A percentile compares a stretch with the other conserved stretches of the same genome.
phyloP scores from a whole-genome alignment of 805 yeast genomes.

The Candida ovalis region DNA sequence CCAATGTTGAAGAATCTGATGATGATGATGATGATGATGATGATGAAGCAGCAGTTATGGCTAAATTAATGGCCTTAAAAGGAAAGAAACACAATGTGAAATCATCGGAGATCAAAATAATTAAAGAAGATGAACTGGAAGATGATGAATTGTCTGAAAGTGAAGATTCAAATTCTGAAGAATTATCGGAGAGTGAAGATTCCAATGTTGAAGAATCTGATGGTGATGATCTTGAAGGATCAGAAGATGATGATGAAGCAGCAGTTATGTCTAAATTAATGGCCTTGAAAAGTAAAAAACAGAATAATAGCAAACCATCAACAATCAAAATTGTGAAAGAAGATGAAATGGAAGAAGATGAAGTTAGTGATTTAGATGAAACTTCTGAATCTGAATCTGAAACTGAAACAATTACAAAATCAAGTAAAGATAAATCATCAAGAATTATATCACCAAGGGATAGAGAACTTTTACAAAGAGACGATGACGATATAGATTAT shows the following conservation, averaged over 20 bases:
- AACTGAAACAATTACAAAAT: conserved; percentile 2
- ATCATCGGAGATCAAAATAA: conserved; percentile 1
- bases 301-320: conserved; percentile 14
- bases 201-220: conserved; percentile 4
- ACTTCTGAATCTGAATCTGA: conserved; percentile 13
- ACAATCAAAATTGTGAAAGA: conserved; percentile 7
- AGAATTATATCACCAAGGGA: conserved; percentile 40
- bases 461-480: conserved; percentile 47
- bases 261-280: conserved; percentile 52
- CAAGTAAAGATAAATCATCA: conserved; percentile 11
- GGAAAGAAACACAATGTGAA: conserved; percentile 28
- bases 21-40: conserved; percentile 9
- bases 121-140: conserved; percentile 9
- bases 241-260: conserved; percentile 35
- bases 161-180: not conserved
- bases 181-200: conserved; percentile 5
- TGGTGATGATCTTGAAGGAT: conserved; percentile 6
- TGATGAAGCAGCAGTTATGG: conserved; percentile 41
- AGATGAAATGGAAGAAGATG: conserved; percentile 9
- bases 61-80: conserved; percentile 60
- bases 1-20: conserved; percentile 4
- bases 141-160: conserved; percentile 8
- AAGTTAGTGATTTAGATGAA: conserved; percentile 12
- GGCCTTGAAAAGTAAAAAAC: conserved; percentile 46
- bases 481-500: conserved; percentile 75